A percentile compares a stretch with the other conserved stretches of the same genome.
These are phyloP conservation scores for Hyphopichia homilentoma DNA, from an alignment of 805 yeast species.

Conservation along the genomic window DNA sequence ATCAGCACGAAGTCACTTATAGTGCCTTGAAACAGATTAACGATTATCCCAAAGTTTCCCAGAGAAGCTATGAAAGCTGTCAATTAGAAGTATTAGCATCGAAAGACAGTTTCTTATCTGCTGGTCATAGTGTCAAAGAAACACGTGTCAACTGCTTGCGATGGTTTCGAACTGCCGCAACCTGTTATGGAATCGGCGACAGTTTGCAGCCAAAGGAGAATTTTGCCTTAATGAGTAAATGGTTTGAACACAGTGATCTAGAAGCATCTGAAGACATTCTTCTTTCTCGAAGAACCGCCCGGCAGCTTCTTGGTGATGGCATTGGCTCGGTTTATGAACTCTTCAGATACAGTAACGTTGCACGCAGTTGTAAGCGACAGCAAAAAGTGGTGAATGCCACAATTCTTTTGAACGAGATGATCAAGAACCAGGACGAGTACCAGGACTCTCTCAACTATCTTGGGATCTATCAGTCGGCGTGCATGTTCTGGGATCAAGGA, in stretches of 20 bases:
- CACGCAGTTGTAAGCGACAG: slow-evolving; percentile 30
- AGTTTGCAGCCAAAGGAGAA: slow-evolving; percentile 7
- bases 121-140: slow-evolving; percentile 12
- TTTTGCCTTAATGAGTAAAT: slow-evolving; percentile 19
- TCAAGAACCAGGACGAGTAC: slow-evolving; percentile 17
- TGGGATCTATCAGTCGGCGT: slow-evolving; percentile 50
- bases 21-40: slow-evolving; percentile 45
- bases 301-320: slow-evolving; percentile 33
- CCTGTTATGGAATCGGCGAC: slow-evolving; percentile 18
- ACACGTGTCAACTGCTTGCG: slow-evolving; percentile 8
- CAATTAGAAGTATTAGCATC: slow-evolving; percentile 15
- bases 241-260: slow-evolving; percentile 38
- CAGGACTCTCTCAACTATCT: slow-evolving; percentile 5
- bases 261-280: slow-evolving; percentile 40
- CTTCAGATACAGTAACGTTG: slow-evolving; percentile 36
- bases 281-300: slow-evolving; percentile 36
- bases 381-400: slow-evolving; percentile 54
- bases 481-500: slow-evolving; percentile 62
- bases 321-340: too few species aligned
- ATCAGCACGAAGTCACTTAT: slow-evolving; percentile 49
- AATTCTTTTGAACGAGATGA: slow-evolving; percentile 39
- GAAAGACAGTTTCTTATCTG: slow-evolving; percentile 7
- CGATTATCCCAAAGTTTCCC: slow-evolving; percentile 24
- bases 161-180: slow-evolving; percentile 27
- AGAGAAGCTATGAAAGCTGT: slow-evolving; percentile 14